These are phyloP conservation scores for Steccherinum ochraceum DNA, from an alignment of 768 basidiomycete species.

Conservation along the genomic window DNA sequence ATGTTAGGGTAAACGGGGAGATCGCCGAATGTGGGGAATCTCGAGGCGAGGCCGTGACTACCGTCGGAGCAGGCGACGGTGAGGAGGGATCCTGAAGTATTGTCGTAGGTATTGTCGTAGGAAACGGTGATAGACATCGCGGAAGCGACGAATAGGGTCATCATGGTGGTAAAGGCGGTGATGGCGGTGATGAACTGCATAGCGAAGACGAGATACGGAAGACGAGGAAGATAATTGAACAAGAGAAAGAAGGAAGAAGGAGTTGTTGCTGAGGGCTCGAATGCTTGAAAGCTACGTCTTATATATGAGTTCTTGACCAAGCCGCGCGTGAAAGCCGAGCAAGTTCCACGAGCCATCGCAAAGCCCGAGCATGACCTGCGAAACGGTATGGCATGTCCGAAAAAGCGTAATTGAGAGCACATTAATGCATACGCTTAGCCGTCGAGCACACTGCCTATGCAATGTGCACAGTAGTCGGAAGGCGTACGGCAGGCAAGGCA, in stretches of 20 bases:
- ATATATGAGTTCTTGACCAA: too few relatives aligned
- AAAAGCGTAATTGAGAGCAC: too few relatives aligned
- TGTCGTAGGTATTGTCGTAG: slow-evolving; percentile 33
- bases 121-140: slow-evolving; percentile 24
- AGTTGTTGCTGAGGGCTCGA: neutral
- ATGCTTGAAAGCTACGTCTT: too few relatives aligned
- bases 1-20: slow-evolving; percentile 33
- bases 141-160: slow-evolving; percentile 12
- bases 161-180: slow-evolving; percentile 14
- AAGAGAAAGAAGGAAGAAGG: neutral
- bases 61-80: slow-evolving; percentile 34
- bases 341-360: too few relatives aligned
- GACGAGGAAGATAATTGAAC: neutral
- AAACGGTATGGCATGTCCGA: too few relatives aligned
- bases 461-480: neutral
- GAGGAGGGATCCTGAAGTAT: slow-evolving; percentile 19
- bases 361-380: too few relatives aligned
- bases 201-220: neutral
- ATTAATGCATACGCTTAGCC: too few relatives aligned
- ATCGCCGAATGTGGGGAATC: slow-evolving; percentile 31
- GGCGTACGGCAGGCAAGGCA: neutral
- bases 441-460: neutral
- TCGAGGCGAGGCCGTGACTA: slow-evolving; percentile 27
- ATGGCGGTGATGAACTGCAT: slow-evolving; percentile 24
- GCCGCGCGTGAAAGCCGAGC: too few relatives aligned